Conservation (phyloP, 257 asterid species). For the Solanum gracilifrons region DNA sequence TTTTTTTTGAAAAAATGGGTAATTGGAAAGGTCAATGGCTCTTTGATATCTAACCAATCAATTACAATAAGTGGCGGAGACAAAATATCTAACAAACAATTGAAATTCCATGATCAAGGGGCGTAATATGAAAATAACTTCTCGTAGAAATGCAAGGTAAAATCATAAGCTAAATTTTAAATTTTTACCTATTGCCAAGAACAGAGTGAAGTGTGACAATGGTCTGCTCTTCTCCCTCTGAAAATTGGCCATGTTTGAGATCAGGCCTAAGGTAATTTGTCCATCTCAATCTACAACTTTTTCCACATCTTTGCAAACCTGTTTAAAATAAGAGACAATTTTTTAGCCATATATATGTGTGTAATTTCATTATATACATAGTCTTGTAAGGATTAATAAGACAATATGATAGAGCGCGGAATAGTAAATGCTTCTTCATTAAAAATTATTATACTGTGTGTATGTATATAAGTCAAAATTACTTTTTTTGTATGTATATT, state of each 20-base stretch:
- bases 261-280: slow-evolving; percentile 96
- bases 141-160: not conserved
- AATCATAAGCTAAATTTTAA: not conserved
- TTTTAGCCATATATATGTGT: not conserved
- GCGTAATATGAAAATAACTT: not conserved
- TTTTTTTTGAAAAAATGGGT: not conserved
- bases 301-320: slow-evolving; percentile 91
- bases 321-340: not conserved
- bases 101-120: no score
- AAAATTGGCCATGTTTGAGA: slow-evolving; percentile 92
- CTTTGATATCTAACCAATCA: not conserved
- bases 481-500: not conserved
- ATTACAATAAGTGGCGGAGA: not conserved
- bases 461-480: not conserved
- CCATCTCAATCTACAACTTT: slow-evolving; percentile 91
- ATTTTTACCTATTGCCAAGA: slow-evolving; percentile 69
- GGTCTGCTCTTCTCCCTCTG: slow-evolving; percentile 78
- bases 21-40: not conserved
- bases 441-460: not conserved
- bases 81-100: no score
- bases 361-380: not conserved
- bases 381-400: not conserved
- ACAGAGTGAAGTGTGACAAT: slow-evolving; percentile 89
- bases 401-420: not conserved
- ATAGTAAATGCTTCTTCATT: not conserved